A percentile compares a stretch with the other conserved stretches of the same genome.
phyloP scores from a whole-genome alignment of 2,329 filamentous ascomycete genomes.

The Curvularia eragrostidis region DNA sequence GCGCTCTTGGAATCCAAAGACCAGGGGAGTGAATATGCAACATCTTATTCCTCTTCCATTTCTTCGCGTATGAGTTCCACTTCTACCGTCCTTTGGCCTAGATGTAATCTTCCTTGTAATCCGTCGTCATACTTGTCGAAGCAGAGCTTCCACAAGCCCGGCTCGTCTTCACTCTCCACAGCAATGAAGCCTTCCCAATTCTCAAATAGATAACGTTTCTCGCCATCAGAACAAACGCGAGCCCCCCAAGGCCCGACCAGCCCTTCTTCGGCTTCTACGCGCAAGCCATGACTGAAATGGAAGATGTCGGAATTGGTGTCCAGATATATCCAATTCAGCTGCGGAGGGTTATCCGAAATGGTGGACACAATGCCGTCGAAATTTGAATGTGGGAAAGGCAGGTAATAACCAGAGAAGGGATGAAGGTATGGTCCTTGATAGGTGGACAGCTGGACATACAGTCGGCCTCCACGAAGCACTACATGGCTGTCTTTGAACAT shows the following conservation, averaged over 20 bases:
- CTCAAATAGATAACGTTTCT: slow-evolving; percentile 61
- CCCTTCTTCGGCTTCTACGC: slow-evolving; percentile 65
- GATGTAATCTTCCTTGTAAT: slow-evolving; percentile 46
- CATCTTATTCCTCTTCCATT: slow-evolving; percentile 11
- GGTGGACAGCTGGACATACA: slow-evolving; percentile 31
- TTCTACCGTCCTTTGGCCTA: slow-evolving; percentile 24
- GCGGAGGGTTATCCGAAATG: slow-evolving; percentile 61
- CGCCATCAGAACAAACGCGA: slow-evolving; percentile 75
- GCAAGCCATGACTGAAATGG: slow-evolving; percentile 56
- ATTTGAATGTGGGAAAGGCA: slow-evolving; percentile 56
- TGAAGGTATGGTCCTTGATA: slow-evolving; percentile 38
- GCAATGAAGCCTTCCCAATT: slow-evolving; percentile 63
- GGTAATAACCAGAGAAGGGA: slow-evolving; percentile 58
- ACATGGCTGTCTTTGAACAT: slow-evolving; percentile 24
- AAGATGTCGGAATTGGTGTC: slow-evolving; percentile 60
- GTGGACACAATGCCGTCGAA: slow-evolving; percentile 56
- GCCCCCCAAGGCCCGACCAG: slow-evolving; percentile 54
- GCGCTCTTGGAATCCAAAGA: neutral
- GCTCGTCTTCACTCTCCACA: slow-evolving; percentile 57
- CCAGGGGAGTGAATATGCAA: neutral
- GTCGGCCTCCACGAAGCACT: slow-evolving; percentile 24
- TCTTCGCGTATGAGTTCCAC: slow-evolving; percentile 26
- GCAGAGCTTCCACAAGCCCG: slow-evolving; percentile 59
- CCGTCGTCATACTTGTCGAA: slow-evolving; percentile 55
- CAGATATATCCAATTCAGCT: slow-evolving; percentile 72